These are phyloP conservation scores for Diaporthe amygdali DNA, from an alignment of 2,329 filamentous ascomycete species.

Conservation along the genomic window DNA sequence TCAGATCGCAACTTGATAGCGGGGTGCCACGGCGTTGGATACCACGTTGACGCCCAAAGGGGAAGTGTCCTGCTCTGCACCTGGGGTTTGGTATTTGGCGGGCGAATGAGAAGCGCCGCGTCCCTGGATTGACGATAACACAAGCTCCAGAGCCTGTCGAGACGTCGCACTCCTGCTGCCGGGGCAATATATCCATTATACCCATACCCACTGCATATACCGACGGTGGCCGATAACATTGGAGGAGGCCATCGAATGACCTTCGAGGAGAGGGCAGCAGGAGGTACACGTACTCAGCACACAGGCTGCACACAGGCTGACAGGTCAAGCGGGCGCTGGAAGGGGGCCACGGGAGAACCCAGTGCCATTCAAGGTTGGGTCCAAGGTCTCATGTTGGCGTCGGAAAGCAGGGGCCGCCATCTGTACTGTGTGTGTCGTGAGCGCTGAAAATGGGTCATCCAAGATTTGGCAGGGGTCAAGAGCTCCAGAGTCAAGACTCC, in stretches of 20 bases:
- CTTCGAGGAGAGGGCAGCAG: not conserved
- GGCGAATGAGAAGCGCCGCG: conserved; percentile 23
- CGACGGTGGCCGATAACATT: not conserved
- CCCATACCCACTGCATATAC: conserved; percentile 4
- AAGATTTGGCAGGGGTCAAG: conserved; percentile 13
- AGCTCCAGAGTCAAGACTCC: conserved; percentile 17
- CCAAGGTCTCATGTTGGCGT: conserved; percentile 22
- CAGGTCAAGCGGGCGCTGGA: not conserved
- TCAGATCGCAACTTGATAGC: conserved; percentile 23
- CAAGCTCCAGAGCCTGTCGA: conserved; percentile 2
- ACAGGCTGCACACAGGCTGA: not conserved
- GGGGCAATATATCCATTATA: not conserved
- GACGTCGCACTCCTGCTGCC: conserved; percentile 2
- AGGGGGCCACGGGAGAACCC: not conserved
- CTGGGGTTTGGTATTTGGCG: conserved; percentile 16
- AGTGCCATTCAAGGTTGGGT: not conserved
- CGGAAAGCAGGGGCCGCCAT: conserved; percentile 25
- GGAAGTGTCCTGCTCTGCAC: conserved; percentile 21
- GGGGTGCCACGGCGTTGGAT: conserved; percentile 24
- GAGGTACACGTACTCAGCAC: not conserved
- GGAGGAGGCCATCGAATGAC: not conserved
- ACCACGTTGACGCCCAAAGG: conserved; percentile 12
- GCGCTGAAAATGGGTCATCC: conserved; percentile 10
- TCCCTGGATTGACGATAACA: conserved; percentile 23
- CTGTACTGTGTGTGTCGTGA: conserved; percentile 15